A percentile compares a stretch with the other conserved stretches of the same genome.
These are phyloP conservation scores for Trifolium subterraneum DNA, from an alignment of 306 rosid species.

Conservation along the genomic window DNA sequence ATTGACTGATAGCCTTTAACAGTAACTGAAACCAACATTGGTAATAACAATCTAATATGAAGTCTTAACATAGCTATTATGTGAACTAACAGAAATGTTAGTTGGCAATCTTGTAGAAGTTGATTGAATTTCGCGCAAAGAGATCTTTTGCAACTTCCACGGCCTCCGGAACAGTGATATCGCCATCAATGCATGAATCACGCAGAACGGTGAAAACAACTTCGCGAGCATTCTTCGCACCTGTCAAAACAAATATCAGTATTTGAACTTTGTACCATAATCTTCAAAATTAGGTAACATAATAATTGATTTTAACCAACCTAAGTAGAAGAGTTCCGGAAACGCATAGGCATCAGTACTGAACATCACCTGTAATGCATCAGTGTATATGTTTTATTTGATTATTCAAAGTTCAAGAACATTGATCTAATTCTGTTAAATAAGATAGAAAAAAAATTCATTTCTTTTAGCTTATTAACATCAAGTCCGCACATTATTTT, in stretches of 20 bases:
- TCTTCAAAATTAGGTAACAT: conserved; percentile 2
- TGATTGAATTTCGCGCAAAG: conserved; percentile 71
- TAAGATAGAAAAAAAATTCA: too few relatives aligned
- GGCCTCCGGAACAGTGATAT: conserved; percentile 79
- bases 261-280: neutral
- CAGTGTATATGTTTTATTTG: too few relatives aligned
- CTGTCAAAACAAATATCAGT: conserved; percentile 45
- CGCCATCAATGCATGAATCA: conserved; percentile 80
- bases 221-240: conserved; percentile 83
- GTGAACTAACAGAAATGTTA: conserved; percentile 36
- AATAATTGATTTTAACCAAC: conserved; percentile 49
- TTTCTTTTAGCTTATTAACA: too few relatives aligned
- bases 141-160: conserved; percentile 79
- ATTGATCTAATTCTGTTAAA: too few relatives aligned
- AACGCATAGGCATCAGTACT: conserved; percentile 83
- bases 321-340: conserved; percentile 91
- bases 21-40: conserved; percentile 2
- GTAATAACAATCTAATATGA: neutral
- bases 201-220: conserved; percentile 72
- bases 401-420: too few relatives aligned
- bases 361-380: conserved; percentile 95
- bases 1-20: neutral
- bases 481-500: too few relatives aligned
- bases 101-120: conserved; percentile 65
- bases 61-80: neutral